Evolutionary conservation across 2,329 filamentous ascomycete species (phyloP).

Genomic region (Bipolaris bicolor): DNA sequence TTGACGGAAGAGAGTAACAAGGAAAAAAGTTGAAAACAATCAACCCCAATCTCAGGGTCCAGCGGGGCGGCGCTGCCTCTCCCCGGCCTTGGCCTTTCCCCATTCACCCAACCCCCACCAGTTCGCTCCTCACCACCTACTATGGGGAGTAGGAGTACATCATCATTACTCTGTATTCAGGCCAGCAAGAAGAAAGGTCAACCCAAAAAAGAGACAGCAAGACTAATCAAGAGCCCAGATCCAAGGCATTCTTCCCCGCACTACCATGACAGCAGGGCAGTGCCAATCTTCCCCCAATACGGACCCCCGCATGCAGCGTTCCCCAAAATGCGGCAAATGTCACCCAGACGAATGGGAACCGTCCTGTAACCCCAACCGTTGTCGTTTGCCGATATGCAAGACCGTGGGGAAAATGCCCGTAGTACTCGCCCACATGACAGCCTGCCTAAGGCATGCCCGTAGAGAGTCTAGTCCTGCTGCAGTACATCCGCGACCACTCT

Average conservation of each 20-base stretch:
- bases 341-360: conserved; percentile 7
- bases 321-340: conserved; percentile 10
- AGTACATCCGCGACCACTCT: not conserved
- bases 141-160: not conserved
- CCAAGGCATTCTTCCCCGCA: conserved; percentile 7
- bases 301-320: conserved; percentile 21
- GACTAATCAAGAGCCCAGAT: not conserved
- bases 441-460: conserved; percentile 2
- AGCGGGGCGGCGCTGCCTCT: conserved; percentile 18
- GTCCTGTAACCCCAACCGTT: conserved; percentile 3
- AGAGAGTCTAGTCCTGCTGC: conserved; percentile 2
- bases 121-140: conserved; percentile 6
- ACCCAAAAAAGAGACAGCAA: not conserved
- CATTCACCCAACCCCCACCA: not conserved
- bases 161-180: not conserved
- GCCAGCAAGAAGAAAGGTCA: not conserved
- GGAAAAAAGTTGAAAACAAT: not conserved
- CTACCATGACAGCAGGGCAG: not conserved
- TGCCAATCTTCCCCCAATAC: conserved; percentile 13
- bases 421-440: not conserved
- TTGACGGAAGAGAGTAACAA: not conserved
- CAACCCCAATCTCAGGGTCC: conserved; percentile 19
- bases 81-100: conserved; percentile 8
- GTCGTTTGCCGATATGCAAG: conserved; percentile 23
- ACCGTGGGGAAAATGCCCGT: conserved; percentile 2